Base-by-base conservation (phyloP, 2,329 filamentous ascomycete genomes). In the Trichophyton simii region DNA sequence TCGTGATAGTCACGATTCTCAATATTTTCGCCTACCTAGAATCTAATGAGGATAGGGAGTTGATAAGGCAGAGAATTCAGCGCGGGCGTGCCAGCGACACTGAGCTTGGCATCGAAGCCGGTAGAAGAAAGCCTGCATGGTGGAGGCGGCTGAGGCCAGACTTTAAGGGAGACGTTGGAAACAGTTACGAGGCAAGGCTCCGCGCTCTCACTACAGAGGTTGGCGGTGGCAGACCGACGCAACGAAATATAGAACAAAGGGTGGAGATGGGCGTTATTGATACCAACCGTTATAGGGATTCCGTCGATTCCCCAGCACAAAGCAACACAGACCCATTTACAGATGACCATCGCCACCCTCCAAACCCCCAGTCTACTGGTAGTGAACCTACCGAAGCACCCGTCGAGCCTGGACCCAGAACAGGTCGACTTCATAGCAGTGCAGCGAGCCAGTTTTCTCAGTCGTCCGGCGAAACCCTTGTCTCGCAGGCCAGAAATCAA, bases 31-130 rank as follows among this genome's bases (percentile, higher is more conserved):
- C 86, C 11, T 83, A 82, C 67, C 64, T 80, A n/a, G 80, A 82
- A 34, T 80, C 83, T 20, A 91, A 91, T 66, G 87, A 91, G 72
- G 87, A 91, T 68, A 79, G 78, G 61, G 78, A 84, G 59, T 78
- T 90, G n/a, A 81, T 87, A 38, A 76, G 79, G 34, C 84, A 87
- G 71, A 80, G 87, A 58, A 79, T 81, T 3, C 72, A 77, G 38
- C 81, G 85, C 7, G 84, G 82, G 5, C 75, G 76, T 3, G 72
- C 76, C 25, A 72, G 80, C 18, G 83, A 89, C 68, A 77, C 76
- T 4, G 83, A 86, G 60, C 78, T 89, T 8, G 84, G 85, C 25
- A 65, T 67, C 18, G 63, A 59, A 72, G 86, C 59, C 75, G 79
- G 8, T 75, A 78, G 59, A 85, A 84, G 69, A 52, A 67, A 67